Evolutionary conservation across 2,329 filamentous ascomycete species (phyloP).

Genomic region (Colletotrichum shisoi): DNA sequence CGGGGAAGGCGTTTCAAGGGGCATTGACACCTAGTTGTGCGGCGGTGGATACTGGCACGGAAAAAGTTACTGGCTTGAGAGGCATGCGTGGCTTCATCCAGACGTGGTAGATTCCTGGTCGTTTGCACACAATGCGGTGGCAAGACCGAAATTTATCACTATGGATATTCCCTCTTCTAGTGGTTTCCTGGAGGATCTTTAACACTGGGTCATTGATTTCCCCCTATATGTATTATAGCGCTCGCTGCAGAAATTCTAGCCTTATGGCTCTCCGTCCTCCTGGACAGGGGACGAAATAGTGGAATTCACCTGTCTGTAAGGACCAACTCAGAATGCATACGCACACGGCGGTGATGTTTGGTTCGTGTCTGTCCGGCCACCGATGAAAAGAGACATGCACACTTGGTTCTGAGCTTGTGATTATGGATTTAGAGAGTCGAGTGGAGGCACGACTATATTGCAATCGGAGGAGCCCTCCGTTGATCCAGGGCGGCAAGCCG

Average conservation of each 20-base stretch:
- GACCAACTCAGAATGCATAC: not conserved
- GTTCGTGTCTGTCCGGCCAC: not conserved
- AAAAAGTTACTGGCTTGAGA: slow-evolving; percentile 34
- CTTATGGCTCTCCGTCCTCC: slow-evolving; percentile 28
- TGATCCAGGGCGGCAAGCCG: not conserved
- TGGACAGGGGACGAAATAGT: slow-evolving; percentile 15
- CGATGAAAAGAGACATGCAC: no score
- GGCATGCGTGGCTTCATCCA: slow-evolving; percentile 9
- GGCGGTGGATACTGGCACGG: slow-evolving; percentile 31
- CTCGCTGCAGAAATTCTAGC: slow-evolving; percentile 36
- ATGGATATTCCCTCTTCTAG: slow-evolving; percentile 26
- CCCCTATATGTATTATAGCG: slow-evolving; percentile 35
- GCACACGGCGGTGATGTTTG: not conserved
- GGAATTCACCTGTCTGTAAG: slow-evolving; percentile 13
- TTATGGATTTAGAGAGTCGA: not conserved
- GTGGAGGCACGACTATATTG: not conserved
- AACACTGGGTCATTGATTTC: slow-evolving; percentile 11
- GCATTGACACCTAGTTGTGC: slow-evolving; percentile 23
- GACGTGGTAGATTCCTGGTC: slow-evolving; percentile 5
- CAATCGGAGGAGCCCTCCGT: not conserved
- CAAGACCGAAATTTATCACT: not conserved
- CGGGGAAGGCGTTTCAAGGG: slow-evolving; percentile 34
- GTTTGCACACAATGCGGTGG: not conserved
- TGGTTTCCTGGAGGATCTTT: slow-evolving; percentile 6
- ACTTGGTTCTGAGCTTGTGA: not conserved